Evolutionary conservation across 345 rosid species (phyloP), one percentile per base, ranked within the genome.

Genomic region (Rhodamnia rubescens): DNA sequence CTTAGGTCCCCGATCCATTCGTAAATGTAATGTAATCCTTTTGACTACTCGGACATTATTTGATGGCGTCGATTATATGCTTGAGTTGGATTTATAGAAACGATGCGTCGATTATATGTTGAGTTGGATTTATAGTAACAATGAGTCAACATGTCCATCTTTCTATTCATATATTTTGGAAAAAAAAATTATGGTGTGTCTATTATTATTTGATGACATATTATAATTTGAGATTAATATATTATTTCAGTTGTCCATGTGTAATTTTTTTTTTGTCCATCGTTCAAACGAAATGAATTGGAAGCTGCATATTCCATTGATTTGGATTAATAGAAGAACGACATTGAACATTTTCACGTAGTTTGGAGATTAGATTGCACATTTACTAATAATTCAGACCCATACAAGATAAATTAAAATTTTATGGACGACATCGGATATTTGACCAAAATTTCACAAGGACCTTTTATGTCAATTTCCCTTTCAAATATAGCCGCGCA

Each of bases 301-400:
- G 20, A 59, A 59, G 36, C 0, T 3, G 2, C 6, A 0, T 0
- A 53, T 53, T 53, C 20, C 1, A 53, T 14, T 53, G 5, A 5
- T 6, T 53, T 53, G 54, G 15, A 16, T 53, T 53, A 1, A 29
- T 14, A 0, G 8, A 59, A 59, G 2, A 0, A 27, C 16, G 36
- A 59, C 0, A 27, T 27, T 6, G 2, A 27, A 27, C 1, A 7
- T 27, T 2, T 27, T 27, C 10, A 27, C 15, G 15, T 27, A 27
- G 12, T 61, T 15, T 12, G 7, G 4, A 32, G 2, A 4, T 57
- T 57, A 57, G 14, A 57, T 26, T 59, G 4, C n/a, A 59, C 8
- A 27, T 13, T 4, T n/a, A 59, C 7, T 4, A n/a, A 59, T n/a
- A 59, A 1, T 59, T 59, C 7, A 59, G 0, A 1, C 2, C 0